Evolutionary conservation across 179 eudicot species (phyloP).

Genomic region (Carnegiea gigantea): DNA sequence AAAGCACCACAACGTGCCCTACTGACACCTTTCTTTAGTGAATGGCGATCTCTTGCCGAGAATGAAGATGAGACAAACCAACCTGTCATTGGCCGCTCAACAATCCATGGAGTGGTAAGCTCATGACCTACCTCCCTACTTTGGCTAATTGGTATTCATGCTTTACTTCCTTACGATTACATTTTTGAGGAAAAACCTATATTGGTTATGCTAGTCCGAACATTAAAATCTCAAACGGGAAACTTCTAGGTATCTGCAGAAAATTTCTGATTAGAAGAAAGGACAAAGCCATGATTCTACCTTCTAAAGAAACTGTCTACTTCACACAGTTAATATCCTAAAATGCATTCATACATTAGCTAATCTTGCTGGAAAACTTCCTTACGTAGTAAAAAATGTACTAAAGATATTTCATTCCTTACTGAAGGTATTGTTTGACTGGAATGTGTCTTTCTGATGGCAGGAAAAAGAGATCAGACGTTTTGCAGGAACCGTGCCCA

Average conservation of each 20-base stretch:
- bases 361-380: not conserved
- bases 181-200: not conserved
- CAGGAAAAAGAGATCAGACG: conserved; percentile 79
- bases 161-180: not conserved
- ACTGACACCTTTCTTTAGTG: conserved; percentile 61
- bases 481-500: conserved; percentile 86
- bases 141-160: not conserved
- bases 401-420: not conserved
- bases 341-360: not conserved
- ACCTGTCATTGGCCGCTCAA: conserved; percentile 73
- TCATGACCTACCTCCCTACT: not conserved
- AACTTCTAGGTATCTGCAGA: not conserved
- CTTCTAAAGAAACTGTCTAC: not conserved
- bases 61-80: conserved; percentile 65
- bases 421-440: not conserved
- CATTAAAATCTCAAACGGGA: not conserved
- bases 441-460: not conserved
- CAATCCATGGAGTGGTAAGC: conserved; percentile 71
- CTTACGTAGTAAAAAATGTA: not conserved
- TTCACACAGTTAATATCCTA: not conserved
- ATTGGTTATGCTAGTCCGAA: not conserved
- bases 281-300: not conserved
- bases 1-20: conserved; percentile 85
- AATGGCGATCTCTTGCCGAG: conserved; percentile 66
- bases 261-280: not conserved